These are phyloP conservation scores for Candida mattraensis DNA, from an alignment of 805 yeast species.

Conservation along the genomic window DNA sequence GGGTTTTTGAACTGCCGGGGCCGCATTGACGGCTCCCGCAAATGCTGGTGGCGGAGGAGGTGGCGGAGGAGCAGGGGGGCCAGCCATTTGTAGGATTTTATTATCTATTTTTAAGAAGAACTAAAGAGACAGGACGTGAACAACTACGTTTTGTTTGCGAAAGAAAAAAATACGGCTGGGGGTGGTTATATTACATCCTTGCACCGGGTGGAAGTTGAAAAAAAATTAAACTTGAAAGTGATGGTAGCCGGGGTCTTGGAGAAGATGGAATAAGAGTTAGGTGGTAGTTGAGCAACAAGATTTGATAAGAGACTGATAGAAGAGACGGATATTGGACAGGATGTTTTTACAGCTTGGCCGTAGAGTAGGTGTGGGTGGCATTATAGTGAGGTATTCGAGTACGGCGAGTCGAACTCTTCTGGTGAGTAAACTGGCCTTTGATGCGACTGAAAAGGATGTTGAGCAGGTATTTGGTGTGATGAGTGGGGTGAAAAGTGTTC, in stretches of 20 bases:
- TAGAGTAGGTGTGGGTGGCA: too few species aligned
- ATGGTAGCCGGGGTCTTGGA: not conserved
- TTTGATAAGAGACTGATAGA: conserved; percentile 1
- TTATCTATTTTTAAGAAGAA: conserved; percentile 9
- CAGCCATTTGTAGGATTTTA: conserved; percentile 33
- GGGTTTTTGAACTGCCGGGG: conserved; percentile 29
- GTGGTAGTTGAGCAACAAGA: too few species aligned
- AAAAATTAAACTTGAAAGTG: too few species aligned
- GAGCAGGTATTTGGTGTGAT: conserved; percentile 26
- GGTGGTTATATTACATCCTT: too few species aligned
- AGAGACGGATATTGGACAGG: conserved; percentile 1
- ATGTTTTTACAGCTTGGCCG: too few species aligned
- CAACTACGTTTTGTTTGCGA: too few species aligned
- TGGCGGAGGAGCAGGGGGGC: conserved; percentile 63
- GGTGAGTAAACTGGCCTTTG: conserved; percentile 25
- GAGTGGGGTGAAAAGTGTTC: conserved; percentile 22
- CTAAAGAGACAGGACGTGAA: conserved; percentile 2
- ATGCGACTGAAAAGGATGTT: conserved; percentile 24
- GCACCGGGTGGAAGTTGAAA: not conserved
- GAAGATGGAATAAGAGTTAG: too few species aligned
- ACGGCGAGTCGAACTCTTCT: conserved; percentile 18
- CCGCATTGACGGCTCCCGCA: conserved; percentile 19
- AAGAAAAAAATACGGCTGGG: too few species aligned
- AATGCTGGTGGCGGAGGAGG: conserved; percentile 43
- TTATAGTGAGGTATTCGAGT: conserved; percentile 3